Percentiles rank a stretch among this genome's conserved stretches.
Evolutionary conservation across 148 eudicot genomes (phyloP).

Genomic region (Limonium bicolor): DNA sequence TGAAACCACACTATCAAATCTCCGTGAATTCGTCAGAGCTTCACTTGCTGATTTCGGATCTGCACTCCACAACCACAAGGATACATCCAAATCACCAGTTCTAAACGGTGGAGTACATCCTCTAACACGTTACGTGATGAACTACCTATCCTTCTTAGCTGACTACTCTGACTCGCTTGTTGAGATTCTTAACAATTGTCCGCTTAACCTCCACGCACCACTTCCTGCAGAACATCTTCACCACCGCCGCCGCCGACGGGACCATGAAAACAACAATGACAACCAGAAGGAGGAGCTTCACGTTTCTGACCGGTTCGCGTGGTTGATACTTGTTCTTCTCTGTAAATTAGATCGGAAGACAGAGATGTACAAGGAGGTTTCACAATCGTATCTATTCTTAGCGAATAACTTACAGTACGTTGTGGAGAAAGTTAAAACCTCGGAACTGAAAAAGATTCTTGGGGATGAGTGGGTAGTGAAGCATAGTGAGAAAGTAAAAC

Average conservation of each 20-base stretch:
- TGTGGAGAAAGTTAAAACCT: constrained; percentile 27
- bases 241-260: constrained; percentile 10
- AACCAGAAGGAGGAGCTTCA: no score
- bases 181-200: constrained; percentile 30
- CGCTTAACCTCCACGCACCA: constrained; percentile 14
- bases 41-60: constrained; percentile 41
- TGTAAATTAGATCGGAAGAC: constrained; percentile 57
- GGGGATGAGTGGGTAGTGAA: constrained; percentile 61
- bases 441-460: constrained; percentile 31
- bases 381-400: constrained; percentile 52
- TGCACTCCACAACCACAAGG: constrained; percentile 33
- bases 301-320: constrained; percentile 30
- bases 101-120: constrained; percentile 47
- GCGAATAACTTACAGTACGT: constrained; percentile 63
- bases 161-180: constrained; percentile 26
- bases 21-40: constrained; percentile 24
- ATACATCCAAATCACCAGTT: constrained; percentile 19
- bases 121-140: constrained; percentile 41
- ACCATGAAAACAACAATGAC: constrained; percentile 15
- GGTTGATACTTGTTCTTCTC: constrained; percentile 49
- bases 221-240: constrained; percentile 40
- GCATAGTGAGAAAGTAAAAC: constrained; percentile 32
- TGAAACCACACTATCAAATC: constrained; percentile 14
- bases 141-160: constrained; percentile 26
- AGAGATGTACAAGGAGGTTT: constrained; percentile 44